Conservation (phyloP, 371 early-diverging fungal genomes). For the Rhizopus delemar region DNA sequence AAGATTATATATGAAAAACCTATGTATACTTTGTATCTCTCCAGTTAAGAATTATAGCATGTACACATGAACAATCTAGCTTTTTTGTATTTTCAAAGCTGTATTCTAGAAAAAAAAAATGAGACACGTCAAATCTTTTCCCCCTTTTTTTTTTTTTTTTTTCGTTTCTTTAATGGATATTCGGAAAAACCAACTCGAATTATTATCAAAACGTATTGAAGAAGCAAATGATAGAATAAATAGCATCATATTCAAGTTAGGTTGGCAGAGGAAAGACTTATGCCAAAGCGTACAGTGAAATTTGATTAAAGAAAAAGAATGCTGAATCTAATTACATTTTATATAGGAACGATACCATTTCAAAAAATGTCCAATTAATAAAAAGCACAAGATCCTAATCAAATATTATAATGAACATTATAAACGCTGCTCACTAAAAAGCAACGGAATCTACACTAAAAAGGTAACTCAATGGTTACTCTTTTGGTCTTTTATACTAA, state of each 20-base stretch:
- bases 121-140: no score
- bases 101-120: neutral
- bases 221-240: slow-evolving; percentile 20
- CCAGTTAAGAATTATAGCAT: no score
- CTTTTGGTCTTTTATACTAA: neutral
- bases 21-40: no score
- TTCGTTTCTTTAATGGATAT: slow-evolving; percentile 14
- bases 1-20: no score
- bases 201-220: slow-evolving; percentile 16
- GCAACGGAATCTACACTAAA: neutral
- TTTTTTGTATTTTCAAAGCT: no score
- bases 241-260: slow-evolving; percentile 9
- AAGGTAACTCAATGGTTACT: neutral
- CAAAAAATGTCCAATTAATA: slow-evolving; percentile 14
- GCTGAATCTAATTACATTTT: neutral
- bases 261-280: slow-evolving; percentile 23
- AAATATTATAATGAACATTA: slow-evolving; percentile 7
- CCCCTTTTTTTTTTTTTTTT: neutral
- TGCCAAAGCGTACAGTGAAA: neutral
- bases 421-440: slow-evolving; percentile 12
- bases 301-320: neutral
- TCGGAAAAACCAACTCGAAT: slow-evolving; percentile 17
- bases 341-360: neutral
- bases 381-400: slow-evolving; percentile 4
- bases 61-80: no score